Evolutionary conservation across 768 basidiomycete genomes (phyloP).

Genomic region (Collybia nuda): DNA sequence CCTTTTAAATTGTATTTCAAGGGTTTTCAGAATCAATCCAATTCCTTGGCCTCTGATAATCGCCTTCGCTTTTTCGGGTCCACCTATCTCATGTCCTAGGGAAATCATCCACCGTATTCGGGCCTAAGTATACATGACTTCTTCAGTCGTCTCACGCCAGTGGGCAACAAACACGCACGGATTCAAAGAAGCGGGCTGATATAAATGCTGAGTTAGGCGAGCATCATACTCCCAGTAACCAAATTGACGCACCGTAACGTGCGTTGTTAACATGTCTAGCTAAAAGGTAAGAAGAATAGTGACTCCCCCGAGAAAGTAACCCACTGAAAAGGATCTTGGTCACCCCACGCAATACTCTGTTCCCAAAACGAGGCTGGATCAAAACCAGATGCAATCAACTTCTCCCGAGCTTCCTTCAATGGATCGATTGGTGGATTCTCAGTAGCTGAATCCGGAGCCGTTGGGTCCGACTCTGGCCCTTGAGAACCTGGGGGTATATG

Average conservation of each 20-base stretch:
- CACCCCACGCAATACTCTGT: constrained; percentile 77
- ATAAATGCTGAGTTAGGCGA: constrained; percentile 1
- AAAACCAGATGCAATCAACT: constrained; percentile 46
- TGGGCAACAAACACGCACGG: constrained; percentile 36
- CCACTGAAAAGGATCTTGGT: constrained; percentile 77
- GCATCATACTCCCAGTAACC: not conserved
- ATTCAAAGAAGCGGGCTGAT: constrained; percentile 70
- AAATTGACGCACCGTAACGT: constrained; percentile 54
- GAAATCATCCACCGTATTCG: constrained; percentile 68
- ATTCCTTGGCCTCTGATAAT: constrained; percentile 66
- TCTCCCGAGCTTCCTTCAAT: constrained; percentile 39
- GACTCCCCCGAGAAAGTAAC: constrained; percentile 21
- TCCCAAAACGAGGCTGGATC: constrained; percentile 75
- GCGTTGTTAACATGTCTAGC: constrained; percentile 83
- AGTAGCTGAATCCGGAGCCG: no score
- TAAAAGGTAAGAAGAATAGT: constrained; percentile 2
- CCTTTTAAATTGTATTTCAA: constrained; percentile 63
- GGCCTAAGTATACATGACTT: constrained; percentile 38
- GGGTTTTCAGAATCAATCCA: constrained; percentile 74
- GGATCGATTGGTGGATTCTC: constrained; percentile 6
- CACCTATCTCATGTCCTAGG: constrained; percentile 60
- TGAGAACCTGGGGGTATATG: constrained; percentile 56
- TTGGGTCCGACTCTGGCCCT: constrained; percentile 47
- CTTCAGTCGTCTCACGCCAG: not conserved
- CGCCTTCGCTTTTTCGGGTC: constrained; percentile 48